Conservation (phyloP, 2,329 filamentous ascomycete species). For the Zymoseptoria pseudotritici region DNA sequence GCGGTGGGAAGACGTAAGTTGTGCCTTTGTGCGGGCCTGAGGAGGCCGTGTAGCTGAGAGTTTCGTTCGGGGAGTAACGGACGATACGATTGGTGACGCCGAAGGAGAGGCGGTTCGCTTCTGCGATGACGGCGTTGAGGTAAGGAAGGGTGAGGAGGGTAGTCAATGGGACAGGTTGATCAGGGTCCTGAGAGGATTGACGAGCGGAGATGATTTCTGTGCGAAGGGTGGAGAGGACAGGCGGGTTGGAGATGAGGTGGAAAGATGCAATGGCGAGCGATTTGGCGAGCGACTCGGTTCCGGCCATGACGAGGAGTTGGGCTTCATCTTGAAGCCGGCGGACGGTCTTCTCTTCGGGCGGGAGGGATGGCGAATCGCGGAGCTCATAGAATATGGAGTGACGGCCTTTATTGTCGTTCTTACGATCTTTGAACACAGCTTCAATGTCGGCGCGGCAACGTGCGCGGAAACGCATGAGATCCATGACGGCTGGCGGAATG, state of each 20-base stretch:
- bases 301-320: constrained; percentile 40
- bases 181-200: not conserved
- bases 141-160: constrained; percentile 16
- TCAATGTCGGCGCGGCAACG: constrained; percentile 19
- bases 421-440: constrained; percentile 15
- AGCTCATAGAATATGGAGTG: constrained; percentile 27
- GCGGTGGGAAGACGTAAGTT: constrained; percentile 14
- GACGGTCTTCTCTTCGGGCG: not conserved
- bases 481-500: constrained; percentile 21
- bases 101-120: constrained; percentile 18
- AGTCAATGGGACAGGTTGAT: constrained; percentile 3
- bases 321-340: constrained; percentile 27
- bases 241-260: constrained; percentile 33
- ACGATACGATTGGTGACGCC: constrained; percentile 16
- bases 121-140: constrained; percentile 16
- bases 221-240: constrained; percentile 29
- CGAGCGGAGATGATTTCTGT: constrained; percentile 29
- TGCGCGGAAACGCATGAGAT: constrained; percentile 19
- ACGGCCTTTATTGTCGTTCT: constrained; percentile 13
- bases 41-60: constrained; percentile 15
- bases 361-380: constrained; percentile 14
- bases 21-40: constrained; percentile 21
- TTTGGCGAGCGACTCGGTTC: constrained; percentile 39
- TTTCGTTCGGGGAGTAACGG: constrained; percentile 14
- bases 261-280: constrained; percentile 37